Percentiles rank a stretch among this genome's conserved stretches.
Evolutionary conservation across 225 moss, liverwort and hornwort genomes (phyloP).

Genomic region (Sphagnum contortum): DNA sequence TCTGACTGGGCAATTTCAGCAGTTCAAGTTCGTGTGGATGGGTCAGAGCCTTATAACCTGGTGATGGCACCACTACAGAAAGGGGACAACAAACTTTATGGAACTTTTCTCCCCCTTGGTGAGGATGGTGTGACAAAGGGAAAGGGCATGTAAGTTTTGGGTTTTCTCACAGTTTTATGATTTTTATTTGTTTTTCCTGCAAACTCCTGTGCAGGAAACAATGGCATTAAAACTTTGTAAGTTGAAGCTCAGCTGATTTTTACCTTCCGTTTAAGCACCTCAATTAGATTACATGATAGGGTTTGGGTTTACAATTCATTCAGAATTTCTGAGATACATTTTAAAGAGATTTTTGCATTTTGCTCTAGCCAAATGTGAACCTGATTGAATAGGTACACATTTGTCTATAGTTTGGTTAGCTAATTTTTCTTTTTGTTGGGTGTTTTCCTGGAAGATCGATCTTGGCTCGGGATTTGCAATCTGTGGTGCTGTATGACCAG

Average conservation of each 20-base stretch:
- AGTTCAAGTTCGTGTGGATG: constrained; percentile 67
- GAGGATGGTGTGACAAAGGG: constrained; percentile 51
- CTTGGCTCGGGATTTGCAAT: constrained; percentile 87
- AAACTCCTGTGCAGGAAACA: not conserved
- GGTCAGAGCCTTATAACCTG: constrained; percentile 77
- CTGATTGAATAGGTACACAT: too few species aligned
- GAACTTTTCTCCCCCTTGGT: constrained; percentile 76
- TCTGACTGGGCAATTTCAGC: constrained; percentile 94
- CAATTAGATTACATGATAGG: too few species aligned
- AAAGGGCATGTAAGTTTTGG: constrained; percentile 55
- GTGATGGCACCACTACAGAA: constrained; percentile 84
- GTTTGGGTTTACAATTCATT: too few species aligned
- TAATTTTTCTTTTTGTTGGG: too few species aligned
- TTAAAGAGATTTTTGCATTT: too few species aligned
- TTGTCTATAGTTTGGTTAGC: too few species aligned
- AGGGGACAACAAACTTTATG: constrained; percentile 88
- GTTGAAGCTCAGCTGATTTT: too few species aligned
- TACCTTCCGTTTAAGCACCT: too few species aligned
- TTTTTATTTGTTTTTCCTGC: not conserved
- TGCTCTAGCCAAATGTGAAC: too few species aligned
- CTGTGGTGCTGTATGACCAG: constrained; percentile 83
- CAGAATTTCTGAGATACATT: too few species aligned
- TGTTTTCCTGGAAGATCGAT: constrained; percentile 49
- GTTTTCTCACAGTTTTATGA: not conserved
- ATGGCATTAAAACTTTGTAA: too few species aligned